Base-by-base conservation (phyloP, 164 flowering plant genomes). In the Magnolia changhungtana region DNA sequence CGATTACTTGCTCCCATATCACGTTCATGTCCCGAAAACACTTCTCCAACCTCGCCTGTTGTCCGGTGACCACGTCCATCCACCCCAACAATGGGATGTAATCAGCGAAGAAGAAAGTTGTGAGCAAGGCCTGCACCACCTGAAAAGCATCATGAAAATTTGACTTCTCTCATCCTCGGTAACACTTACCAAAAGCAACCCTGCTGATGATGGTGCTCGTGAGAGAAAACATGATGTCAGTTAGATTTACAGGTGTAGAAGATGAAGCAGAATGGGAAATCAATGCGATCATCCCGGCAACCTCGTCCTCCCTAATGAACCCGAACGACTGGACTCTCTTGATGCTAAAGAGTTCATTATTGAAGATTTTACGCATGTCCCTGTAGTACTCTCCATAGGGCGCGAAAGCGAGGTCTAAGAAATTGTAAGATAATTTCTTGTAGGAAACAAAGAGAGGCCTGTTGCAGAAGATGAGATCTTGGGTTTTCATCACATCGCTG, bases 381-480 rank as follows among this genome's bases (percentile, higher is more conserved):
- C 81, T 79, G 83, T 83, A 83, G 31, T 83, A 74, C 9, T 63
- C 78, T 16, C 64, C 63, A 63, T 79, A 83, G 1, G 81, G 83
- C 1, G 80, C 69, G 61, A 79, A 81, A 50, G 74, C 80, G 45
- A 83, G 2, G 14, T 81, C 82, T 1, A 21, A 16, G 18, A 63
- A 59, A 18, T 31, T 24, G 59, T 74, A 78, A 49, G 76, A 74
- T 8, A 74, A 51, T 14, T 50, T 74, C 45, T 16, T n/a, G 1
- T 1, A 69, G 69, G 73, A 65, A 2, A 31, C 19, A 14, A 73
- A 50, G 1, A 76, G n/a, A 18, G 81, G 81, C 52, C 81, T 68
- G 14, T 67, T 51, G 0, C 78, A 29, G n/a, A 67, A 81, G 3
- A 29, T 52, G 4, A 69, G 72, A 61, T 78, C 81, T 29, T 81